Conservation (phyloP, 331 rosid genomes). For the Phaseolus coccineus region DNA sequence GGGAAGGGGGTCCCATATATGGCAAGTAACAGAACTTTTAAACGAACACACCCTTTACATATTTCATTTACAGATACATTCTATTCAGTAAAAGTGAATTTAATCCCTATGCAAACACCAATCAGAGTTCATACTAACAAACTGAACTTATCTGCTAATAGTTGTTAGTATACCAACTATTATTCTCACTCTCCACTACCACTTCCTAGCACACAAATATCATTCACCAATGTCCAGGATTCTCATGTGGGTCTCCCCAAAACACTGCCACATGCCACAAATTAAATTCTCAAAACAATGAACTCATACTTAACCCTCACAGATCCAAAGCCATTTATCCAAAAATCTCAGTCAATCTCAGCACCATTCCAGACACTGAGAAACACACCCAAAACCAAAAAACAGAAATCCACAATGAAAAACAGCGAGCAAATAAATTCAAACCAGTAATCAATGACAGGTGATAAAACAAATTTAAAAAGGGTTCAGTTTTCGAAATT, state of each 20-base stretch:
- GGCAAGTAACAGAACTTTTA: background rate
- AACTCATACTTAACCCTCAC: conserved; percentile 42
- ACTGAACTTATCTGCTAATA: background rate
- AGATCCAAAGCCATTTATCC: conserved; percentile 28
- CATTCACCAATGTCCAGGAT: conserved; percentile 34
- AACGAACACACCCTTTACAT: background rate
- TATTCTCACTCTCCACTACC: conserved; percentile 28
- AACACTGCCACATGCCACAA: conserved; percentile 11
- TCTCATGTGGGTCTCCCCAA: conserved; percentile 42
- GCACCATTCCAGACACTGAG: conserved; percentile 27
- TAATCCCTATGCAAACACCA: conserved; percentile 12
- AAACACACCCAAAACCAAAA: background rate
- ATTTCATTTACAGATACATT: conserved; percentile 20
- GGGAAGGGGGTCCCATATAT: background rate
- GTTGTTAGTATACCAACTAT: conserved; percentile 7
- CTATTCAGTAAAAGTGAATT: conserved; percentile 7
- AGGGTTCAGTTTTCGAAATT: background rate
- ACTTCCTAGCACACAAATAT: conserved; percentile 44
- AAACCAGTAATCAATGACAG: background rate
- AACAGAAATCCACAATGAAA: background rate
- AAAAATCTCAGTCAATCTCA: conserved; percentile 20
- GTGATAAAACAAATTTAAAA: background rate
- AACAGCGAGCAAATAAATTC: background rate
- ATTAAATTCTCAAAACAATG: conserved; percentile 1
- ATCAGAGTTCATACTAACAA: conserved; percentile 1